These are phyloP conservation scores for rapeseed (Brassica napus) DNA, from an alignment of 345 rosid genomes.

Conservation along the genomic window DNA sequence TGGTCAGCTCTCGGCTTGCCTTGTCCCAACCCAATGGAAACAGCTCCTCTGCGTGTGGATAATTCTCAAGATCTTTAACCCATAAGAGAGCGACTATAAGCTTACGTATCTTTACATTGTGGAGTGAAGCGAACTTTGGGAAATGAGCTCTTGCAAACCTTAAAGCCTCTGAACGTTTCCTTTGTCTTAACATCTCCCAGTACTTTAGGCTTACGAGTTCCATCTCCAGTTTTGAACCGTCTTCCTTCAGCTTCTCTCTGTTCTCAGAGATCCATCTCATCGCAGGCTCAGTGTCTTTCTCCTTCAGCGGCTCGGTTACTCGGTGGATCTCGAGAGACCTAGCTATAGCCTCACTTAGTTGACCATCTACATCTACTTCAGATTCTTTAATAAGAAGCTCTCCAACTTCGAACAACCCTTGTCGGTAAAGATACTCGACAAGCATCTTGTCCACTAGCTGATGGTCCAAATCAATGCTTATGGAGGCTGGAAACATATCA, in stretches of 20 bases:
- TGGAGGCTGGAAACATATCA: slow-evolving; percentile 70
- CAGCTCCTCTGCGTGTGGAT: slow-evolving; percentile 53
- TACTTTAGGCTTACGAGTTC: slow-evolving; percentile 59
- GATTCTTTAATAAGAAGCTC: slow-evolving; percentile 69
- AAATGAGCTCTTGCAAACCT: slow-evolving; percentile 59
- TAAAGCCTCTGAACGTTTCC: slow-evolving; percentile 53
- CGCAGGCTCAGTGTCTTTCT: slow-evolving; percentile 64
- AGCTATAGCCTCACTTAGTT: slow-evolving; percentile 38
- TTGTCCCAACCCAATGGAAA: slow-evolving; percentile 49
- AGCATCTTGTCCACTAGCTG: slow-evolving; percentile 59
- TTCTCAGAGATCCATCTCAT: slow-evolving; percentile 66
- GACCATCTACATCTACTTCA: slow-evolving; percentile 48
- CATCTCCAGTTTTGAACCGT: slow-evolving; percentile 59
- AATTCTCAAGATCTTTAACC: slow-evolving; percentile 47
- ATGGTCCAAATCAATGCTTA: slow-evolving; percentile 61
- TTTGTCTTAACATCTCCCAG: slow-evolving; percentile 62
- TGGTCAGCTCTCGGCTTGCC: slow-evolving; percentile 48
- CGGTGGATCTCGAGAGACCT: slow-evolving; percentile 58
- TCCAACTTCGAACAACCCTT: slow-evolving; percentile 78
- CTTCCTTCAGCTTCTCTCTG: slow-evolving; percentile 47
- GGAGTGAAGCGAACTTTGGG: slow-evolving; percentile 44
- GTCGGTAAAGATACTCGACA: slow-evolving; percentile 65
- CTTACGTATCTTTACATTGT: slow-evolving; percentile 48
- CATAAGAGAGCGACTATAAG: slow-evolving; percentile 54
- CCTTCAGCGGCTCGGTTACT: slow-evolving; percentile 59